Percentiles rank a stretch among this genome's conserved stretches.
phyloP scores from a whole-genome alignment of 208 protist genomes.

The Leishmania gerbilli region DNA sequence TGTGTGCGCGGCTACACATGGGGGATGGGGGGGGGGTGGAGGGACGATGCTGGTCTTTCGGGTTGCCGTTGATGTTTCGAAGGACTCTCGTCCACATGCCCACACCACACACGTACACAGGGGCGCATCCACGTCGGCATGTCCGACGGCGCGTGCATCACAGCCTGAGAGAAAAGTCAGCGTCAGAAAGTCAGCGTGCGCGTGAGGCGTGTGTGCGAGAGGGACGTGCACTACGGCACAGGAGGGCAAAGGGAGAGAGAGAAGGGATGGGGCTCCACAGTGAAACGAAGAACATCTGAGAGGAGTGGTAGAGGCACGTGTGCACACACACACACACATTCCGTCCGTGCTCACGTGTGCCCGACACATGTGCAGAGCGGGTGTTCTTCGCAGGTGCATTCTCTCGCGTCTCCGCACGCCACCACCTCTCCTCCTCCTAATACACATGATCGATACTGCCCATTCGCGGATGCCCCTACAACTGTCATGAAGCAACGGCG shows the following conservation, averaged over 20 bases:
- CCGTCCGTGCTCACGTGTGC: not conserved
- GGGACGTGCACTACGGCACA: too few relatives aligned
- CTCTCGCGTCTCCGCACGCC: not conserved
- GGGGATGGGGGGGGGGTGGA: not conserved
- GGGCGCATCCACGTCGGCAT: not conserved
- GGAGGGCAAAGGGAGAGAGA: not conserved
- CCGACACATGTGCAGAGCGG: not conserved
- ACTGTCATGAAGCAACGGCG: constrained; percentile 8
- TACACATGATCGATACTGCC: not conserved
- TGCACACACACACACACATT: not conserved
- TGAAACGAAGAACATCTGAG: not conserved
- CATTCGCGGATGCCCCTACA: not conserved
- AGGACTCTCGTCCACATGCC: too few relatives aligned
- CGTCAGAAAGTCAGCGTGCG: too few relatives aligned
- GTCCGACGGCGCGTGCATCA: too few relatives aligned
- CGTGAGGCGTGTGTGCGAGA: too few relatives aligned
- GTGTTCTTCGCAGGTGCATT: not conserved
- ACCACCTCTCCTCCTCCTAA: not conserved
- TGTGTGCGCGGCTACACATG: not conserved
- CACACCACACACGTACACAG: not conserved
- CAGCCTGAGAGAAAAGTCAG: too few relatives aligned
- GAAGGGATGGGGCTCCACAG: not conserved
- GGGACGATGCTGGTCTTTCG: not conserved
- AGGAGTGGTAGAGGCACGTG: not conserved
- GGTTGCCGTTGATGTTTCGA: not conserved